phyloP scores from a whole-genome alignment of 169 alveolate species.

The Pseudocohnilembus persalinus region DNA sequence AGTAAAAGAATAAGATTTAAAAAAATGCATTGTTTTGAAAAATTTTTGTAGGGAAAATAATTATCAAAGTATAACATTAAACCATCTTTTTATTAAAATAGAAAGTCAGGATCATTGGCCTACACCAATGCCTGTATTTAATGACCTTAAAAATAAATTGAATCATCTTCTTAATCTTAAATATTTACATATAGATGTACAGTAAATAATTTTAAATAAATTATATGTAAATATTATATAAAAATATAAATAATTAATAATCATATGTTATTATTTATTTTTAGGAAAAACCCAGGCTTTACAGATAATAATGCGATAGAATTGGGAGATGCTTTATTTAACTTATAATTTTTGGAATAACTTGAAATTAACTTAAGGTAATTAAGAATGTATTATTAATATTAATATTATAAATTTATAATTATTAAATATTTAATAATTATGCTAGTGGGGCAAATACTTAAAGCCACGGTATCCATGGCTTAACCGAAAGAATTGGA shows the following conservation, averaged over 20 bases:
- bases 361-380: neutral
- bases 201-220: neutral
- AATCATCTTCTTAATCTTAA: too few species aligned
- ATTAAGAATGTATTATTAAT: too few species aligned
- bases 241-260: too few species aligned
- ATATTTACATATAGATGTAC: neutral
- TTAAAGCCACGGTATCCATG: neutral
- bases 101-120: neutral
- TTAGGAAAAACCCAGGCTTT: neutral
- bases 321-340: neutral
- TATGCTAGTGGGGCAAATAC: neutral
- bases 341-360: neutral
- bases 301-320: neutral
- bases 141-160: neutral
- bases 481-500: neutral
- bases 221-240: too few species aligned
- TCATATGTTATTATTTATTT: too few species aligned
- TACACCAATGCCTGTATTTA: neutral
- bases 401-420: too few species aligned
- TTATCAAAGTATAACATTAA: too few species aligned
- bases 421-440: too few species aligned
- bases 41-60: neutral
- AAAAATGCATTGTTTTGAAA: neutral
- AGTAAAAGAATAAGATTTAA: neutral
- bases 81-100: too few species aligned